These are phyloP conservation scores for Cryptococcus sp. DNA, from an alignment of 1,284 basidiomycete genomes.

Conservation along the genomic window DNA sequence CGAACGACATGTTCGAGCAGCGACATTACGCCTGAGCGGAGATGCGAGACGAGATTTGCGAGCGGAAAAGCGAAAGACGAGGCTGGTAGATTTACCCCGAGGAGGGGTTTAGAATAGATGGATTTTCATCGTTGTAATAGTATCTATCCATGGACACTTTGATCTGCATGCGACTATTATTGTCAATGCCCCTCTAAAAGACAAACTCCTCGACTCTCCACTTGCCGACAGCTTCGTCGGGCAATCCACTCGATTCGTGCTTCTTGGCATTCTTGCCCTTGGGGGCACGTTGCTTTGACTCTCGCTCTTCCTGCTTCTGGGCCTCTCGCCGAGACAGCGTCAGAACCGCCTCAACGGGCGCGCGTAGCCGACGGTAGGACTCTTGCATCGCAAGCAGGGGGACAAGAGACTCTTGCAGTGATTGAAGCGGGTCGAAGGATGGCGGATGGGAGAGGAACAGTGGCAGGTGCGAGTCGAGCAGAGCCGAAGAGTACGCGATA, in stretches of 20 bases:
- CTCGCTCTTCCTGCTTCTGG: conserved; percentile 18
- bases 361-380: conserved; percentile 35
- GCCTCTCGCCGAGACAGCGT: conserved; percentile 30
- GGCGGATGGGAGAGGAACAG: conserved; percentile 31
- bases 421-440: conserved; percentile 23
- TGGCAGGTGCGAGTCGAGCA: conserved; percentile 46
- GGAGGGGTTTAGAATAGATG: conserved; percentile 16
- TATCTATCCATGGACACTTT: too few relatives aligned
- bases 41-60: conserved; percentile 33
- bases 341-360: conserved; percentile 42
- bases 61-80: conserved; percentile 47
- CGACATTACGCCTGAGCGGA: conserved; percentile 5
- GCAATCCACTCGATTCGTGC: conserved; percentile 8
- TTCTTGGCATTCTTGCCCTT: conserved; percentile 6
- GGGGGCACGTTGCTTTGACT: conserved; percentile 12
- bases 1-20: conserved; percentile 59
- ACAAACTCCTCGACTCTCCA: conserved; percentile 43
- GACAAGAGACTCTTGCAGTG: conserved; percentile 25
- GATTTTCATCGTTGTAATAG: too few relatives aligned
- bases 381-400: conserved; percentile 37
- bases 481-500: conserved; percentile 32
- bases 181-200: conserved; percentile 25
- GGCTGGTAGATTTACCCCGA: conserved; percentile 38
- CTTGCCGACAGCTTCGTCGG: conserved; percentile 38
- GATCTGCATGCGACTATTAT: too few relatives aligned